These are phyloP conservation scores for Ophiocordyceps robertsii DNA, from an alignment of 2,329 filamentous ascomycete genomes.

Conservation along the genomic window DNA sequence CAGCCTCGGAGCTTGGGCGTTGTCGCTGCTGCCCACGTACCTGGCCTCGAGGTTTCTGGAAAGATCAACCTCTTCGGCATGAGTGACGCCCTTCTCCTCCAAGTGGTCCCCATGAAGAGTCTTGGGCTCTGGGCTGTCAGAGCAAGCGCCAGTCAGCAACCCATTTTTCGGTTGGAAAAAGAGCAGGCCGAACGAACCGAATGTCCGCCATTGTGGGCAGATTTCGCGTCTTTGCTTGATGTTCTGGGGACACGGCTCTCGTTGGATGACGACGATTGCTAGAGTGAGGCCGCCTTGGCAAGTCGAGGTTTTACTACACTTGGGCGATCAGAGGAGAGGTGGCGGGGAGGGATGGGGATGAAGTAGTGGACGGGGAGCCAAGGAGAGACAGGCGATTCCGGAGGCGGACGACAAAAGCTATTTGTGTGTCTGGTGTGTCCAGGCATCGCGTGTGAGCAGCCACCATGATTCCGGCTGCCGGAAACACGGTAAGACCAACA, in stretches of 20 bases:
- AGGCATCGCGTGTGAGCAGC: slow-evolving; percentile 2
- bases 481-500: neutral
- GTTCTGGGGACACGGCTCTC: no score
- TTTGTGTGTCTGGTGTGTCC: slow-evolving; percentile 1
- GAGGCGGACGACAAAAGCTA: slow-evolving; percentile 6
- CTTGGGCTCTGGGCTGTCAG: slow-evolving; percentile 6
- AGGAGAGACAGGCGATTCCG: slow-evolving; percentile 3
- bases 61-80: slow-evolving; percentile 20
- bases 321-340: slow-evolving; percentile 1
- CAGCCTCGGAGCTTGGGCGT: neutral
- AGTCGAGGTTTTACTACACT: neutral
- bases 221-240: neutral
- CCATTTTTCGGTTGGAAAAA: neutral
- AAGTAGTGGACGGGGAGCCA: neutral
- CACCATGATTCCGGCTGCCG: slow-evolving; percentile 1
- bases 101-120: slow-evolving; percentile 5
- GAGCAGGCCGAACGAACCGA: slow-evolving; percentile 3
- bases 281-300: neutral
- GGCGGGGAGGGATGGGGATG: slow-evolving; percentile 1
- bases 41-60: slow-evolving; percentile 27
- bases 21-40: slow-evolving; percentile 15
- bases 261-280: neutral
- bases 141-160: neutral
- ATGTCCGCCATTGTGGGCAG: slow-evolving; percentile 10
- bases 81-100: slow-evolving; percentile 14